Evolutionary conservation across 2,329 filamentous ascomycete species (phyloP).

Genomic region (Cladosporium sp.): DNA sequence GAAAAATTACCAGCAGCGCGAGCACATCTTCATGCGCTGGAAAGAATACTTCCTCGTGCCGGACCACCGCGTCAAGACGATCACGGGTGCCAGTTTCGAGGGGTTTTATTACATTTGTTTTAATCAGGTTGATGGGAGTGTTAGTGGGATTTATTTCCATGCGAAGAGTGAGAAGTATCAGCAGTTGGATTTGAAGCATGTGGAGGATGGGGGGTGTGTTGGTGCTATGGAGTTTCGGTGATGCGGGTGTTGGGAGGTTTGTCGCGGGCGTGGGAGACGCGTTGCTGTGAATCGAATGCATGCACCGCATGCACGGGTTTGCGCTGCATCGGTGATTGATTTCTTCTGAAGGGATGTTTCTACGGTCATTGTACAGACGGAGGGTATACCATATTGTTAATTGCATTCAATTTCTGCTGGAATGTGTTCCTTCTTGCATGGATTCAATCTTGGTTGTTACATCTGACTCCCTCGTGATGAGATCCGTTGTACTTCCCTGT

Average conservation of each 20-base stretch:
- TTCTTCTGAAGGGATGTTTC: not conserved
- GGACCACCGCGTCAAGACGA: conserved; percentile 86
- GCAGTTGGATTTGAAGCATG: conserved; percentile 86
- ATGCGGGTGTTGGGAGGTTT: conserved; percentile 34
- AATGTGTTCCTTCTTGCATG: not conserved
- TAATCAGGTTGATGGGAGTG: conserved; percentile 81
- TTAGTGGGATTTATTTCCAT: conserved; percentile 96
- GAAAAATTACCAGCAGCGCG: conserved; percentile 72
- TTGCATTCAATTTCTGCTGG: not conserved
- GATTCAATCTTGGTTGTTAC: not conserved
- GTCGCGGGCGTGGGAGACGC: not conserved
- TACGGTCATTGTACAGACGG: not conserved
- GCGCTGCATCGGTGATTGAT: not conserved
- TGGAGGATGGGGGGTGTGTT: conserved; percentile 80
- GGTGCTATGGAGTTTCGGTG: conserved; percentile 85
- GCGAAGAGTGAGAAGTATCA: conserved; percentile 98
- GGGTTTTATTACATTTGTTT: conserved; percentile 99
- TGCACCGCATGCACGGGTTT: not conserved
- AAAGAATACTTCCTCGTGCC: conserved; percentile 98
- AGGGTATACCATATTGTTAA: not conserved
- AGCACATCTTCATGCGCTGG: conserved; percentile 98
- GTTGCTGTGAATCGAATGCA: too few relatives aligned
- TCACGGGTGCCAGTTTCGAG: conserved; percentile 93
- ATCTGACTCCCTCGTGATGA: too few relatives aligned
- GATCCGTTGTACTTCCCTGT: too few relatives aligned